Base-by-base conservation (phyloP, 495 filamentous ascomycete species). In the Xylaria venustula region DNA sequence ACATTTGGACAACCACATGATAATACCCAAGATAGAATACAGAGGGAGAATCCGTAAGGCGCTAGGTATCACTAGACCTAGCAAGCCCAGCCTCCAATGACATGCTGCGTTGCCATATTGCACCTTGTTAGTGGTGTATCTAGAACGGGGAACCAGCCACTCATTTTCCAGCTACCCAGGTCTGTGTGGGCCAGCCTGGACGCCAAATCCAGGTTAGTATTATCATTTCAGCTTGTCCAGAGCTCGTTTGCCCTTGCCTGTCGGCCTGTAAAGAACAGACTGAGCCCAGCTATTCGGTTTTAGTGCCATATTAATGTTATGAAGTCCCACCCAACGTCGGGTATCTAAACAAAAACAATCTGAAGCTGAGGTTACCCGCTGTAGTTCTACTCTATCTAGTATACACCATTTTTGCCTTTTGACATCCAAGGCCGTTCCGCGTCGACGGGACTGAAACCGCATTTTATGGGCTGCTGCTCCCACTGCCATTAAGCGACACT, bases 291-390 rank as follows among this genome's bases (percentile, higher is more conserved):
- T 56, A 41, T 41, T 56, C 25, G 41, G 40, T 56, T 34, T 45
- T 46, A 47, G 54, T 46, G 3, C 40, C 17, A 34, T 17, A 47
- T 56, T 44, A 46, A 45, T 45, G 23, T 34, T 34, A 34, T 34
- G 5, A 34, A 55, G 53, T 42, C 28, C 53, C 53, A 44, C 36
- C 23, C 42, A 7, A 32, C 1, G 37, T 44, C 40, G 20, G 19
- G 25, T 37, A 32, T 37, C 54, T 48, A 58, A 58, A 49, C 54
- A 58, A 58, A 50, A 58, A 49, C 54, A 58, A 58, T 17, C 40
- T 36, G 53, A 32, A 45, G 19, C 20, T 45, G 53, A 55, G 40
- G 26, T 3, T 34, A 45, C 12, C 17, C 3, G 19, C 12, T 20
- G 19, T 26, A 48, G 19, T 12, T 4, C 19, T 14, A 34, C n/a